Percentiles rank a stretch among this genome's conserved stretches.
Conservation (phyloP, 2,329 filamentous ascomycete species). For the Phaeosphaeriaceae sp. region DNA sequence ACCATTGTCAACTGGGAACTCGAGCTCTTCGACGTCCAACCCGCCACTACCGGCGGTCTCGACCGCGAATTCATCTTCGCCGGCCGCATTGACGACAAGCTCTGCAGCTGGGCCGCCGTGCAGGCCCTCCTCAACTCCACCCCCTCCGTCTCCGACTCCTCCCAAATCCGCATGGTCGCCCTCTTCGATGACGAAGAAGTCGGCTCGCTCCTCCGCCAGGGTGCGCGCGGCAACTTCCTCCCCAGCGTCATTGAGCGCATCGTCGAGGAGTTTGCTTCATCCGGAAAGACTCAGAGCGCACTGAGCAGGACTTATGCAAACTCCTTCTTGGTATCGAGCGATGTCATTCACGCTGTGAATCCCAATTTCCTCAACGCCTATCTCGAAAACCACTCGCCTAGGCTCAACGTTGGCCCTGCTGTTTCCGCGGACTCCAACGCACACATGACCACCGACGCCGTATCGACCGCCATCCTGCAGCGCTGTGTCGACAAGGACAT, state of each 20-base stretch:
- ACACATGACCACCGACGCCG: conserved; percentile 93
- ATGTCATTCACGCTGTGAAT: conserved; percentile 93
- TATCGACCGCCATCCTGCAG: conserved; percentile 82
- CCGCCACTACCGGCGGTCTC: conserved; percentile 81
- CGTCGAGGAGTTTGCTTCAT: conserved; percentile 70
- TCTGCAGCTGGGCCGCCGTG: conserved; percentile 92
- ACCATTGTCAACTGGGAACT: conserved; percentile 95
- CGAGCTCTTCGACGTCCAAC: conserved; percentile 90
- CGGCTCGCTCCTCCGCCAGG: conserved; percentile 87
- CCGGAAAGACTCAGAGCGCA: conserved; percentile 58
- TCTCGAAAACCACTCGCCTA: conserved; percentile 83
- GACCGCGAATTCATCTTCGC: conserved; percentile 95
- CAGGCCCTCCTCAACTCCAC: conserved; percentile 77
- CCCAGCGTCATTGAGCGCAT: conserved; percentile 81
- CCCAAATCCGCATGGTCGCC: conserved; percentile 87
- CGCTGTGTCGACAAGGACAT: conserved; percentile 71
- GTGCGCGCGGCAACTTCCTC: conserved; percentile 88
- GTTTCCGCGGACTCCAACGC: conserved; percentile 86
- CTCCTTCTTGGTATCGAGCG: conserved; percentile 89
- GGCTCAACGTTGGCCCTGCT: conserved; percentile 86
- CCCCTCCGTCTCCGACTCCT: conserved; percentile 60
- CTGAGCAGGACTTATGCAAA: conserved; percentile 86
- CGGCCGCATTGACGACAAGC: conserved; percentile 95
- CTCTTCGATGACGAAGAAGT: conserved; percentile 98
- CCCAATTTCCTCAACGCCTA: conserved; percentile 90